phyloP scores from a whole-genome alignment of 495 filamentous ascomycete genomes.

The Copromyces sp. region DNA sequence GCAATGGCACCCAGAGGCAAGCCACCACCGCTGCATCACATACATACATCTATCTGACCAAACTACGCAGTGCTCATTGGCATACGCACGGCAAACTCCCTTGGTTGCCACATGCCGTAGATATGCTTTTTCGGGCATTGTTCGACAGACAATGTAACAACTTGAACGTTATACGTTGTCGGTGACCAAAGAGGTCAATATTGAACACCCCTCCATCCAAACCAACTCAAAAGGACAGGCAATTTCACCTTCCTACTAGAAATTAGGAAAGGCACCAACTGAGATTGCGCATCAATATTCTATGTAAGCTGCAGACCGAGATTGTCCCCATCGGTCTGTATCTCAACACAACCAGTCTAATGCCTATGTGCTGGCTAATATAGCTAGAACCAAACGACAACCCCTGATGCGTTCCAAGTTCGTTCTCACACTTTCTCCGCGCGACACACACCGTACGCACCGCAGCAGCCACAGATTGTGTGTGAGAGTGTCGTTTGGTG shows the following conservation, averaged over 20 bases:
- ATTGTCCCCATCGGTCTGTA: constrained; percentile 24
- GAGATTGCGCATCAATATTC: constrained; percentile 16
- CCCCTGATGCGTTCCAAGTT: constrained; percentile 12
- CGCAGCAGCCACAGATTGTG: not conserved
- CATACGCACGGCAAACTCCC: not conserved
- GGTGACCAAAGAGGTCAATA: not conserved
- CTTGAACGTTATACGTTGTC: not conserved
- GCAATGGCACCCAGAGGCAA: not conserved
- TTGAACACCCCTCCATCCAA: not conserved
- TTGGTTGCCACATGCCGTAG: not conserved
- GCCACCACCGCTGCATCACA: not conserved
- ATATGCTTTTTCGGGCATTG: not conserved
- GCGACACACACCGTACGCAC: not conserved
- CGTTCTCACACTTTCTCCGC: constrained; percentile 1
- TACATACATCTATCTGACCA: not conserved
- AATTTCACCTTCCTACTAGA: not conserved
- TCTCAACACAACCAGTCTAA: constrained; percentile 26
- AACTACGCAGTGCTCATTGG: not conserved
- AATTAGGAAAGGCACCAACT: not conserved
- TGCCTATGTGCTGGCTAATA: constrained; percentile 36
- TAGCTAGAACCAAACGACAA: constrained; percentile 23
- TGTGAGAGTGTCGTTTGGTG: not conserved
- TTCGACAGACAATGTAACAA: not conserved
- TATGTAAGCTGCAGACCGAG: constrained; percentile 26
- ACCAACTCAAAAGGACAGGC: not conserved